Evolutionary conservation across 495 filamentous ascomycete species (phyloP), one percentile per base, ranked within the genome.

Genomic region (Neurospora intermedia): DNA sequence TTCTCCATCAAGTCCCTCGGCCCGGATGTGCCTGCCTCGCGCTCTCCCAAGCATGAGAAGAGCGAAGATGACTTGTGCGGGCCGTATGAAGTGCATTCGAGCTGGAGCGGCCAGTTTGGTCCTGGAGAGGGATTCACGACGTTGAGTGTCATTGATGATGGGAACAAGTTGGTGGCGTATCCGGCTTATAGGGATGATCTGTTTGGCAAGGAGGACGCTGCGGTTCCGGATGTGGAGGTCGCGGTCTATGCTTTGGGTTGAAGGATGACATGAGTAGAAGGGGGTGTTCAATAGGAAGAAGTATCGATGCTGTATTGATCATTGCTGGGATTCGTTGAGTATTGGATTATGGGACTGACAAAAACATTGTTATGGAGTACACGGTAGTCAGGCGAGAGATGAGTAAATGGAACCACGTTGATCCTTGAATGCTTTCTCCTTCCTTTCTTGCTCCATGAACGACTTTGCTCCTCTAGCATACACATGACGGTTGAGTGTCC

Each of bases 61-160:
- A 27, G 15, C 20, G 23, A 73, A 6, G 66, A 41, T 18, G 38
- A 69, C 1, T 9, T 18, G 5, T 73, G 72, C 42, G 72, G 72
- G 40, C 72, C 72, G 20, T 73, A 70, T 16, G 16, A 20, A 16
- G 40, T 73, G 38, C 41, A 40, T 31, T 40, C 42, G 23, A 59
- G 41, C 18, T 73, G 72, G 72, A 70, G 40, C 16, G 66, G 69
- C 27, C 18, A 45, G 43, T 73, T 70, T 54, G 72, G 72, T 4
- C 62, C 41, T 7, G 66, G 42, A 6, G 20, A 73, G 9, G 72
- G 72, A 1, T 73, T 73, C 41, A 70, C 41, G 6, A 70, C 69
- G 41, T 23, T 73, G 41, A 27, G 27, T 31, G 66, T 73, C 39
- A 69, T 70, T 27, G 72, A 73, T 20, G 39, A 2, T 1, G 66